phyloP scores from a whole-genome alignment of 495 filamentous ascomycete species.

The Parathielavia hyrcaniae region DNA sequence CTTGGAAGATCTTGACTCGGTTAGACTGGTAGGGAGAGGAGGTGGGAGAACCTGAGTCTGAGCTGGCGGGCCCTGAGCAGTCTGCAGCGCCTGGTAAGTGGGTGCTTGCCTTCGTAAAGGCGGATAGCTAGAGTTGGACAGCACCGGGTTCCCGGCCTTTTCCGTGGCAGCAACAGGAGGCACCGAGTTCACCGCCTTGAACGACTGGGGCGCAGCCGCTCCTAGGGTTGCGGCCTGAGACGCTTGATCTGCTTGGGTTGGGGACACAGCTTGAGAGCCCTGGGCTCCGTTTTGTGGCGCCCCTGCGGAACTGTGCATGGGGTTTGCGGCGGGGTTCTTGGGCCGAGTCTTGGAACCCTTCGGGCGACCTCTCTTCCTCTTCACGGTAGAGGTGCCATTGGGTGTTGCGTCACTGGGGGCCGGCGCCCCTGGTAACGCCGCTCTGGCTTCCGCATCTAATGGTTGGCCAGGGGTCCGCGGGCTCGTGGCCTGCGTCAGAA shows the following conservation, averaged over 20 bases:
- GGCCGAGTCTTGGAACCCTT: constrained; percentile 48
- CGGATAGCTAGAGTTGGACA: background rate
- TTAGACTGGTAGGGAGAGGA: constrained; percentile 13
- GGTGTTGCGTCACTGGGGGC: background rate
- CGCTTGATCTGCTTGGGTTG: constrained; percentile 8
- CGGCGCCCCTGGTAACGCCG: constrained; percentile 19
- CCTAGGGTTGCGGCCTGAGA: background rate
- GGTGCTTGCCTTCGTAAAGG: background rate
- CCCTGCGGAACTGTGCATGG: constrained; percentile 7
- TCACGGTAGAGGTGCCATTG: constrained; percentile 22
- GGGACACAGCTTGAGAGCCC: constrained; percentile 7
- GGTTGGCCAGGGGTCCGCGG: constrained; percentile 9
- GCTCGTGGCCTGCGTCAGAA: constrained; percentile 23
- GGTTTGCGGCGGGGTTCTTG: constrained; percentile 25
- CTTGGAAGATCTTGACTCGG: constrained; percentile 2
- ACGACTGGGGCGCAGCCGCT: constrained; percentile 16
- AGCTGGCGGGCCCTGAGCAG: constrained; percentile 7
- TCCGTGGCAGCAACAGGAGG: constrained; percentile 13
- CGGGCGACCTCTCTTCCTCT: constrained; percentile 35
- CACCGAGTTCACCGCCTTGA: constrained; percentile 26
- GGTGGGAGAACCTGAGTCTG: constrained; percentile 12
- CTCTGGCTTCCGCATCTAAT: constrained; percentile 4
- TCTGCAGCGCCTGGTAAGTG: background rate
- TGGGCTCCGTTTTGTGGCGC: constrained; percentile 7
- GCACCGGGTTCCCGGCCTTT: background rate